Base-by-base conservation (phyloP, 805 yeast genomes). In the Saccharomyces eubayanus region DNA sequence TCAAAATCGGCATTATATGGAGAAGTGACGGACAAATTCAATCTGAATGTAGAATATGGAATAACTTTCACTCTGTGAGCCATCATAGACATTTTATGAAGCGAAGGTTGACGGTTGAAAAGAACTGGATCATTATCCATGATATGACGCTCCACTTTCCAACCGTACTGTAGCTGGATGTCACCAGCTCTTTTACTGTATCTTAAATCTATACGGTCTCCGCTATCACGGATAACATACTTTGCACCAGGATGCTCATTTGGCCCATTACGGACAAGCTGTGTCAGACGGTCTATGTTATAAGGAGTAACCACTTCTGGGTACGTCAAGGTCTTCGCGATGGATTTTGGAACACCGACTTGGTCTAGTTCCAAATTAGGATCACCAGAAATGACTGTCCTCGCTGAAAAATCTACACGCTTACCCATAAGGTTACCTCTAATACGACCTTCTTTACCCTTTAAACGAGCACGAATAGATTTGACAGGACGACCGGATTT, bases 1-100 rank as follows among this genome's bases (percentile, higher is more conserved):
- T 94, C 99, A 77, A 94, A 94, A 85, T 94, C 99, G 48, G 99
- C 99, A 75, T 94, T 94, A 73, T 94, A 94, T n/a, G 99, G 99
- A 20, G 98, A 89, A 0, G 99, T 94, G 48, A 94, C 99, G 28
- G 98, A 94, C 69, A 94, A 77, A 68, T 94, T 94, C 75, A 94
- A 78, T 75, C 99, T 82, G 78, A 94, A 94, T 0, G 99, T 94
- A 6, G 98, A 91, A 69, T 90, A 94, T 11, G 99, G 99, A 96
- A 94, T 90, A 48, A 94, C 99, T 69, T 88, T 90, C 40, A 94
- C 99, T 74, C 96, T 82, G 71, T 94, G 99, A 16, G 97, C 96
- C 98, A 94, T 94, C 99, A 94, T 94, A 53, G 98, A 92, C 98
- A 94, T 94, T 72, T 95, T 94, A 76, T 94, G 99, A 72, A 94